Evolutionary conservation across 2,329 filamentous ascomycete species (phyloP), one percentile per base, ranked within the genome.

Genomic region (Calonectria naviculata): DNA sequence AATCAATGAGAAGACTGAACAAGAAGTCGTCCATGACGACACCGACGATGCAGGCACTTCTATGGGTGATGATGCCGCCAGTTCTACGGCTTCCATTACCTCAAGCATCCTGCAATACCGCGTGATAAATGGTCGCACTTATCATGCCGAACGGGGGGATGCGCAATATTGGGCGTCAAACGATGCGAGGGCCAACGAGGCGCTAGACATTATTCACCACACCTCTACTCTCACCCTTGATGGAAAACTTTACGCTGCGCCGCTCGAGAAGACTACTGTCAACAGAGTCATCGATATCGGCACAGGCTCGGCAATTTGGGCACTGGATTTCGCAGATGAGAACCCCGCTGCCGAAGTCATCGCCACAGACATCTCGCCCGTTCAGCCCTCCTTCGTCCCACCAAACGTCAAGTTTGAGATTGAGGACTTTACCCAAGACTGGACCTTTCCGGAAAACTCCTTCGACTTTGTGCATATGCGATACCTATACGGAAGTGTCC

Each of bases 391-490:
- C 28, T 61, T 41, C 6, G 56, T 61, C 7, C 56, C 56, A 17
- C 56, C 56, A 5, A 61, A 61, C 21, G 56, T 61, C 38, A 31
- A 9, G 12, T 61, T 61, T 34, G 69, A 71, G 34, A 71, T 71
- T 15, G 69, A 83, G 81, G 42, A 81, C 82, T 65, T 77, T 66
- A 67, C 76, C 74, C 62, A 76, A 72, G 15, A 72, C 21, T 80
- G 79, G 79, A 80, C 77, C 4, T 80, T 76, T 47, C 56, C 42
- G 29, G 63, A 56, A 12, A 66, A 73, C 67, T 79, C 84, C 41
- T 90, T 91, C 75, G 90, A 92, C 80, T 89, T 87, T 75, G 87
- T 93, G 65, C 91, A 92, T 77, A 87, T 88, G 7, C 87, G 88
- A 54, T 84, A 88, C 74, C 82, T 92, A 73, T 82, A 86, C 2